Base-by-base conservation (phyloP, 352 stramenopile species). In the Pilasporangium apinafurcum region DNA sequence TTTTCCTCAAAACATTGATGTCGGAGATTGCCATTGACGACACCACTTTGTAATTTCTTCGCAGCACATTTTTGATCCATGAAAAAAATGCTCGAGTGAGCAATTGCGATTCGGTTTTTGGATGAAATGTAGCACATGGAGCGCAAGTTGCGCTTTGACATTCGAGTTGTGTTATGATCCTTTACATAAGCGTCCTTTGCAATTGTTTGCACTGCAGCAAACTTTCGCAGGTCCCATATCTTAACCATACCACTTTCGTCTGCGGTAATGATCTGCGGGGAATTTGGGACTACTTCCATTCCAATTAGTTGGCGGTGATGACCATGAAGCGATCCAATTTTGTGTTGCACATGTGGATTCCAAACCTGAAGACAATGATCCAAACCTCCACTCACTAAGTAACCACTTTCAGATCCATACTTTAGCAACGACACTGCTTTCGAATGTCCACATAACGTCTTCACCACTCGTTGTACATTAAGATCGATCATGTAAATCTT, bases 401-500 rank as follows among this genome's bases (percentile, higher is more conserved):
- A 86, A 12, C 67, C 60, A 21, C 69, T 73, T 5, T 77, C 48
- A 2, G 51, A 20, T 17, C 51, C 70, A 36, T 78, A 86, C n/a
- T 54, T 39, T 1, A 86, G 31, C 44, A 67, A 56, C 12, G 69
- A 59, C 12, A 82, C 60, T 3, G 57, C 68, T 26, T 72, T 66
- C 6, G 47, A 53, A 31, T 76, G 69, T 1, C 73, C 73, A 6
- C 24, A 32, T 8, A 86, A 42, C 0, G 57, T 61, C 29, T 76
- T 68, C 0, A 38, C 48, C 0, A 68, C 48, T 8, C 38, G 51
- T 9, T 47, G 43, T 1, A 56, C 22, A 21, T 56, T 40, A 16
- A 80, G 43, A 22, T 83, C 70, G n/a, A 78, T 27, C 43, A 83
- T 73, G 48, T 81, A 74, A 27, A 83, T 81, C 18, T 70, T 78